Percentiles rank a stretch among this genome's conserved stretches.
phyloP scores from a whole-genome alignment of 305 asterid genomes.

The Nicotiana rustica region DNA sequence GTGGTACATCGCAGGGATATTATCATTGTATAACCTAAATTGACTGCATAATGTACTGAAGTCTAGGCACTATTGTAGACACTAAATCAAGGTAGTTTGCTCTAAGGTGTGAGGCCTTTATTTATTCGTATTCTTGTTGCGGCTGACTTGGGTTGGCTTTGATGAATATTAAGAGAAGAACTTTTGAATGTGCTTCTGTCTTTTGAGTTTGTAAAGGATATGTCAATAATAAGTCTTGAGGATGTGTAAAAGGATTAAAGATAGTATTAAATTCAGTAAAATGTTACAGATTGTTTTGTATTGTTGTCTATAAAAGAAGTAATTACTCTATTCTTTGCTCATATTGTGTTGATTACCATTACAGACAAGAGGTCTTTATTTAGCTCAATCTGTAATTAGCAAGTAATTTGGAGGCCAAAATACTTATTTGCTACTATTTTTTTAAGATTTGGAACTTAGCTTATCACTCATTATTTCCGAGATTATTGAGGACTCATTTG shows the following conservation, averaged over 20 bases:
- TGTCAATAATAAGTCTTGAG: neutral
- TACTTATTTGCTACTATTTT: neutral
- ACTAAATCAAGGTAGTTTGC: neutral
- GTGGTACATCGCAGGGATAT: too few relatives aligned
- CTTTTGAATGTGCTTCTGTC: neutral
- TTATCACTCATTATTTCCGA: neutral
- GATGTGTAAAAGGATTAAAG: neutral
- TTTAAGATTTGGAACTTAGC: neutral
- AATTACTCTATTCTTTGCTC: neutral
- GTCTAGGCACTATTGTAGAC: neutral
- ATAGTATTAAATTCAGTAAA: neutral
- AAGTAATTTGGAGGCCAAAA: slow-evolving; percentile 15
- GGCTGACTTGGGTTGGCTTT: neutral
- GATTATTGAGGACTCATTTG: neutral
- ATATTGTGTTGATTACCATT: neutral
- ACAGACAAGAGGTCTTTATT: neutral
- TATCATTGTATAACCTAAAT: too few relatives aligned
- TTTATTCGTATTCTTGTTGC: slow-evolving; percentile 7
- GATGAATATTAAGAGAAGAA: neutral
- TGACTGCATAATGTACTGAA: too few relatives aligned
- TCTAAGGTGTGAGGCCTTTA: neutral
- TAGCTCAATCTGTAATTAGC: neutral
- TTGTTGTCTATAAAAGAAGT: neutral
- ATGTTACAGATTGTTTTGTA: neutral
- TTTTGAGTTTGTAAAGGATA: neutral